A percentile compares a stretch with the other conserved stretches of the same genome.
phyloP scores from a whole-genome alignment of 2,329 filamentous ascomycete species.

The Fusarium pininemorale region DNA sequence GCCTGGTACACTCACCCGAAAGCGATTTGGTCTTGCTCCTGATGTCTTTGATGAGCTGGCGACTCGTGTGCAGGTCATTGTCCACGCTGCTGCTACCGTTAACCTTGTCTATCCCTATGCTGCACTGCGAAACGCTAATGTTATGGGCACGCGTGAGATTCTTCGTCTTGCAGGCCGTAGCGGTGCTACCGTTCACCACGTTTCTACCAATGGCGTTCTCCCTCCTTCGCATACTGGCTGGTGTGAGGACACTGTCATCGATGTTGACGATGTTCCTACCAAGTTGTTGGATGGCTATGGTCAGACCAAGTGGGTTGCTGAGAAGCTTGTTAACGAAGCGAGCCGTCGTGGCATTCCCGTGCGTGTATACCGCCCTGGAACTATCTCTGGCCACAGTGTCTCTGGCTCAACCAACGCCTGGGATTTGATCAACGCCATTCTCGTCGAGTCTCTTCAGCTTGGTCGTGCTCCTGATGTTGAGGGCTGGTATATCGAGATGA shows the following conservation, averaged over 20 bases:
- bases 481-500: slow-evolving; percentile 85
- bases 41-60: slow-evolving; percentile 73
- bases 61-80: slow-evolving; percentile 73
- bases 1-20: slow-evolving; percentile 75
- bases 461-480: slow-evolving; percentile 75
- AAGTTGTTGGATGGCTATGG: slow-evolving; percentile 79
- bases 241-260: slow-evolving; percentile 74
- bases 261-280: slow-evolving; percentile 72
- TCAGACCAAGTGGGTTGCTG: slow-evolving; percentile 84
- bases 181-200: slow-evolving; percentile 78
- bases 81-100: slow-evolving; percentile 81
- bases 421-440: slow-evolving; percentile 78
- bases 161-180: slow-evolving; percentile 73
- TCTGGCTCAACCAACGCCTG: slow-evolving; percentile 81
- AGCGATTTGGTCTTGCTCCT: slow-evolving; percentile 72
- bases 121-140: slow-evolving; percentile 76
- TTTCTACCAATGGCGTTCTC: slow-evolving; percentile 83
- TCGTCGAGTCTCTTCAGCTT: slow-evolving; percentile 80
- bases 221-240: slow-evolving; percentile 76
- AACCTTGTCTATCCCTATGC: slow-evolving; percentile 86
- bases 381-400: slow-evolving; percentile 79
- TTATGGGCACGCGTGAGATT: slow-evolving; percentile 81
- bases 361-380: slow-evolving; percentile 77
- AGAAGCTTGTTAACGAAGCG: slow-evolving; percentile 77
- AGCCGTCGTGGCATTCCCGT: slow-evolving; percentile 74